phyloP scores from a whole-genome alignment of 108 stramenopile genomes.

The Stephanodiscus minutulus region DNA sequence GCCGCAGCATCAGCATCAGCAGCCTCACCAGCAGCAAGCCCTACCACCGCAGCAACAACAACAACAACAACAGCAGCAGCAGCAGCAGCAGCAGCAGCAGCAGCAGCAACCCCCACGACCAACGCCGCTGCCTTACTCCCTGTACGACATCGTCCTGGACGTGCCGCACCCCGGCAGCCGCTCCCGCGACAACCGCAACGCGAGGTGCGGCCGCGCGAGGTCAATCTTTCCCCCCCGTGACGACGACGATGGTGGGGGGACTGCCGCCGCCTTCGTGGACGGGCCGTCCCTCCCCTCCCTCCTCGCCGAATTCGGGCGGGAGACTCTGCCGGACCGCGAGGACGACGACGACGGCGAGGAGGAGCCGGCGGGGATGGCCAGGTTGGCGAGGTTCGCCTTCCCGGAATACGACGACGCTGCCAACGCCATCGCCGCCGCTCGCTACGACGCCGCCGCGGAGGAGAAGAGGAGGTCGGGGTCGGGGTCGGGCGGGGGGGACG shows the following conservation, averaged over 20 bases:
- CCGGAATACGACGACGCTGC: slow-evolving; percentile 44
- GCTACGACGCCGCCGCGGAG: background rate
- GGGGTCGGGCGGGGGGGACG: background rate
- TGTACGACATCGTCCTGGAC: slow-evolving; percentile 43
- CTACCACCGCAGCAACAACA: too few species aligned
- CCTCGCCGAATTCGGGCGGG: slow-evolving; percentile 15
- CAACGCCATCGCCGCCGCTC: slow-evolving; percentile 8
- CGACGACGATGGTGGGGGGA: slow-evolving; percentile 1
- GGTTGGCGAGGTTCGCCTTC: slow-evolving; percentile 44
- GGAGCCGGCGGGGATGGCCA: slow-evolving; percentile 17
- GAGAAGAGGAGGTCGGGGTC: too few species aligned
- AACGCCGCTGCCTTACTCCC: slow-evolving; percentile 18
- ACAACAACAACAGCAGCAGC: too few species aligned
- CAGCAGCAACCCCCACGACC: background rate
- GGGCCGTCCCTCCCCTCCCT: slow-evolving; percentile 9
- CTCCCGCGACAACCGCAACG: background rate
- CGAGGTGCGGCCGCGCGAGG: background rate
- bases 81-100: too few species aligned
- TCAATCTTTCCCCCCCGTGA: too few species aligned
- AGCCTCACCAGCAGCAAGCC: background rate
- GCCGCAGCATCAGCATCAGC: background rate
- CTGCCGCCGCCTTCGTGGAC: too few species aligned
- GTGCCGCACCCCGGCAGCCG: slow-evolving; percentile 36
- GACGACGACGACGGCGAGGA: background rate
- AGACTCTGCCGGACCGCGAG: background rate